A percentile compares a stretch with the other conserved stretches of the same genome.
Evolutionary conservation across 2,329 filamentous ascomycete species (phyloP).

Genomic region (Penicillium sp.): DNA sequence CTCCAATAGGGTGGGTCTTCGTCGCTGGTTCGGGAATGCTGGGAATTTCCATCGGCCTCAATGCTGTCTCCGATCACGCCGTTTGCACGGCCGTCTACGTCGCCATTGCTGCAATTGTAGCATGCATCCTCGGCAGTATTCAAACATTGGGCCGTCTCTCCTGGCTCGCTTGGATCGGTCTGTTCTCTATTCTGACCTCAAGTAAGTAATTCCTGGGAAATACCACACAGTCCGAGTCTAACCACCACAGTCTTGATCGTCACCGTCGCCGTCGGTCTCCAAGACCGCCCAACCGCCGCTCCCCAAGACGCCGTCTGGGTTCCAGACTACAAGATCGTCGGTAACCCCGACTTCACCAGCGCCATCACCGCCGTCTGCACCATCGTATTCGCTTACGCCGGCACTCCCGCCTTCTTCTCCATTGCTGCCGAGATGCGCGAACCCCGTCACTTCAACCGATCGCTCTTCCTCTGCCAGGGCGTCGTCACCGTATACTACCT

Average conservation of each 20-base stretch:
- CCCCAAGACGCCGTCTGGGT: slow-evolving; percentile 60
- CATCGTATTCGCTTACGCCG: slow-evolving; percentile 60
- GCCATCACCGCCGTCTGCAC: slow-evolving; percentile 59
- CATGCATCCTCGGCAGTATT: slow-evolving; percentile 16
- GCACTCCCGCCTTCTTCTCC: slow-evolving; percentile 61
- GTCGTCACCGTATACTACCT: slow-evolving; percentile 58
- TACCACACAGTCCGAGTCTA: neutral
- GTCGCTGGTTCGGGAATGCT: slow-evolving; percentile 24
- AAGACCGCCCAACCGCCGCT: slow-evolving; percentile 61
- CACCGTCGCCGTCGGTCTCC: slow-evolving; percentile 55
- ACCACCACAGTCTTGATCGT: neutral
- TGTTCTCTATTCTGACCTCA: slow-evolving; percentile 20
- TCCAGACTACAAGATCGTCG: slow-evolving; percentile 58
- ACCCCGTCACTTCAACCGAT: slow-evolving; percentile 61
- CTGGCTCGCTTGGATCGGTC: slow-evolving; percentile 21
- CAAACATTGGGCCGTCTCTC: slow-evolving; percentile 21
- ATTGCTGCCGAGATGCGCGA: slow-evolving; percentile 65
- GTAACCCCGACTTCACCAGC: slow-evolving; percentile 56
- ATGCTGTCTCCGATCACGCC: slow-evolving; percentile 20
- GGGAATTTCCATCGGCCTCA: slow-evolving; percentile 20
- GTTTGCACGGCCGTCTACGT: slow-evolving; percentile 21
- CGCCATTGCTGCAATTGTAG: slow-evolving; percentile 13
- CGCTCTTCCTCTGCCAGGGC: slow-evolving; percentile 60
- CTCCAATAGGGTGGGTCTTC: slow-evolving; percentile 20
- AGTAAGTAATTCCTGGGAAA: slow-evolving; percentile 9